A percentile compares a stretch with the other conserved stretches of the same genome.
These are phyloP conservation scores for Prinsepia uniflora DNA, from an alignment of 306 rosid species.

Conservation along the genomic window DNA sequence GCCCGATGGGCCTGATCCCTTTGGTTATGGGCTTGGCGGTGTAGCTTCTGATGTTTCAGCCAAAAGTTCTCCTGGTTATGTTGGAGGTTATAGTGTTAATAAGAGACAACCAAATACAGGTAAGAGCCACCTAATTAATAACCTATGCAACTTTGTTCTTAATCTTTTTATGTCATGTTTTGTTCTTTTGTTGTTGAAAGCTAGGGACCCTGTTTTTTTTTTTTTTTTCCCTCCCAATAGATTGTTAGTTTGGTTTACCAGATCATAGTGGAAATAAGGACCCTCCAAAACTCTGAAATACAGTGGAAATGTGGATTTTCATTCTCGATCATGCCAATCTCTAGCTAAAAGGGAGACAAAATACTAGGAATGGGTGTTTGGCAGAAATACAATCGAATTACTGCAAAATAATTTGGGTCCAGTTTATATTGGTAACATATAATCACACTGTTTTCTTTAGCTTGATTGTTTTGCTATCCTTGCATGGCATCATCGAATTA, in stretches of 20 bases:
- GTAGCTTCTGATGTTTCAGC: slow-evolving; percentile 68
- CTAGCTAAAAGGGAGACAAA: too few species aligned
- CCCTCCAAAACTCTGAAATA: neutral
- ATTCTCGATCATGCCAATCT: too few species aligned
- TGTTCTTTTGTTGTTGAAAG: neutral
- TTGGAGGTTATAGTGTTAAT: slow-evolving; percentile 61
- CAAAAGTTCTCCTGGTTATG: slow-evolving; percentile 58
- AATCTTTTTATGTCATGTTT: neutral
- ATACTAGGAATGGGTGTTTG: neutral
- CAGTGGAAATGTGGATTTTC: too few species aligned
- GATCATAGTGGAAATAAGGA: too few species aligned
- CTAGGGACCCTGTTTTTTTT: neutral
- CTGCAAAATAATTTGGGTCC: neutral
- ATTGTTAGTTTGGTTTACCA: neutral
- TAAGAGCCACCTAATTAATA: slow-evolving; percentile 15
- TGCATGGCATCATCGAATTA: neutral
- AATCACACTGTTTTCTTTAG: neutral
- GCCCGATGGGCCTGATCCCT: slow-evolving; percentile 53
- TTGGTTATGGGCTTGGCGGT: slow-evolving; percentile 63
- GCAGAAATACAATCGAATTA: neutral
- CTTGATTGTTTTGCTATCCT: neutral
- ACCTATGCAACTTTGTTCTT: neutral
- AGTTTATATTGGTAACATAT: neutral
- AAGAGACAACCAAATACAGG: slow-evolving; percentile 77
- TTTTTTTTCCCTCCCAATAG: neutral